Conservation (phyloP, 352 stramenopile genomes). For the Phytophthora syringae region DNA sequence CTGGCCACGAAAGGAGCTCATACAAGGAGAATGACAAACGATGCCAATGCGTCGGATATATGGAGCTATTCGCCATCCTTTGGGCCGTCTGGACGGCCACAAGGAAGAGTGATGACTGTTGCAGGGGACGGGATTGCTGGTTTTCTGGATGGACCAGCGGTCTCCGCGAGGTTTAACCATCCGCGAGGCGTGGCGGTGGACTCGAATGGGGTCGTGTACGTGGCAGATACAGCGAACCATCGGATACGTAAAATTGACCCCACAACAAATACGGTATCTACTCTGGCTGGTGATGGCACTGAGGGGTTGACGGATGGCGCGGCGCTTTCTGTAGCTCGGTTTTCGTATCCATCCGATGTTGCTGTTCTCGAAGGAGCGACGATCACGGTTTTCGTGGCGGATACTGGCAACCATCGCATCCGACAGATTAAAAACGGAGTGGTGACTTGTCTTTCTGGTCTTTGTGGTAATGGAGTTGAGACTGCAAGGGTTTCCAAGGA, state of each 20-base stretch:
- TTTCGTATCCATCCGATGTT: slow-evolving; percentile 76
- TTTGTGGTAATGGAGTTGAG: slow-evolving; percentile 85
- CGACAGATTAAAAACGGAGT: slow-evolving; percentile 66
- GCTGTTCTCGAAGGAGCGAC: slow-evolving; percentile 60
- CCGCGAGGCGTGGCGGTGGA: slow-evolving; percentile 93
- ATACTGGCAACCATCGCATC: slow-evolving; percentile 88
- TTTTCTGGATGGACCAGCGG: slow-evolving; percentile 74
- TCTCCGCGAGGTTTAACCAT: slow-evolving; percentile 85
- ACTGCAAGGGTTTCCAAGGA: slow-evolving; percentile 43
- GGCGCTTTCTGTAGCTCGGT: slow-evolving; percentile 45
- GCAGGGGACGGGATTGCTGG: slow-evolving; percentile 83
- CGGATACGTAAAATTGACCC: slow-evolving; percentile 87
- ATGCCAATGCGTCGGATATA: slow-evolving; percentile 64
- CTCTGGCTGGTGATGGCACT: slow-evolving; percentile 58
- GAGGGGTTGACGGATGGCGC: slow-evolving; percentile 58
- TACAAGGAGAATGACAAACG: slow-evolving; percentile 44
- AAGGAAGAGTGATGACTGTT: slow-evolving; percentile 92
- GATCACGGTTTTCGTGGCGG: slow-evolving; percentile 69
- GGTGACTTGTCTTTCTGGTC: slow-evolving; percentile 89
- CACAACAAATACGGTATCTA: slow-evolving; percentile 48
- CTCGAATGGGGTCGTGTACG: slow-evolving; percentile 92
- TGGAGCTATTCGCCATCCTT: slow-evolving; percentile 57
- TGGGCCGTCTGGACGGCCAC: slow-evolving; percentile 60
- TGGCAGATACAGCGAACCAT: slow-evolving; percentile 96
- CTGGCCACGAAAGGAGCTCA: slow-evolving; percentile 36